Evolutionary conservation across 495 filamentous ascomycete genomes (phyloP), one percentile per base, ranked within the genome.

Genomic region (Podospora pseudoanserina): DNA sequence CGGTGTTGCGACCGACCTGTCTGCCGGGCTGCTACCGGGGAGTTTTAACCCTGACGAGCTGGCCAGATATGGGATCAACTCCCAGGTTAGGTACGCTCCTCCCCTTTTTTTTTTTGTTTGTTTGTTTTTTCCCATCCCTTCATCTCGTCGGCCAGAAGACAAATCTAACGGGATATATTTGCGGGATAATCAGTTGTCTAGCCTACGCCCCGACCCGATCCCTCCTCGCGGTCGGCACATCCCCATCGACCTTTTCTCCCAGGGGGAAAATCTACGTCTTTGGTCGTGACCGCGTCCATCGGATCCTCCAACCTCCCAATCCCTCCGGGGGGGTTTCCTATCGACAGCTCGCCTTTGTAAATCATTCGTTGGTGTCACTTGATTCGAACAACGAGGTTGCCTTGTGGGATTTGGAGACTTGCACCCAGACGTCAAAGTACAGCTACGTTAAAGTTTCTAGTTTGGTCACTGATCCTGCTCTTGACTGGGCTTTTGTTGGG

Each of bases 131-230:
- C 5, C 58, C 58, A 5, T 26, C 58, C 19, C 23, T 23, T 23
- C 26, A 20, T 26, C 13, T 26, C 13, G 7, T 16, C 27, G 23
- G 23, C 23, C 23, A 23, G 23, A 23, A 23, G 23, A 23, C 23
- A 23, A 23, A 23, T 23, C 23, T 23, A 23, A 23, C 23, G 23
- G 23, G 5, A 26, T 28, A 26, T 9, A 23, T 67, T 49, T 16
- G 19, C 16, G 53, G 65, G 27, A n/a, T 66, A 30, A 77, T 74
- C 72, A 89, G 88, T 70, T 87, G 86, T 27, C 74, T 98, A 57
- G 89, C 94, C 70, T 97, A 96, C 82, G 93, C 97, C 69, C 94
- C 95, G 5, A 84, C 96, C 26, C 95, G 98, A 76, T 97, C 93
- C 20, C 88, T 99, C 32, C 83, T 99, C 34, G 95, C 93, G n/a